These are phyloP conservation scores for Trichophyton benhamiae DNA, from an alignment of 2,329 filamentous ascomycete species.

Conservation along the genomic window DNA sequence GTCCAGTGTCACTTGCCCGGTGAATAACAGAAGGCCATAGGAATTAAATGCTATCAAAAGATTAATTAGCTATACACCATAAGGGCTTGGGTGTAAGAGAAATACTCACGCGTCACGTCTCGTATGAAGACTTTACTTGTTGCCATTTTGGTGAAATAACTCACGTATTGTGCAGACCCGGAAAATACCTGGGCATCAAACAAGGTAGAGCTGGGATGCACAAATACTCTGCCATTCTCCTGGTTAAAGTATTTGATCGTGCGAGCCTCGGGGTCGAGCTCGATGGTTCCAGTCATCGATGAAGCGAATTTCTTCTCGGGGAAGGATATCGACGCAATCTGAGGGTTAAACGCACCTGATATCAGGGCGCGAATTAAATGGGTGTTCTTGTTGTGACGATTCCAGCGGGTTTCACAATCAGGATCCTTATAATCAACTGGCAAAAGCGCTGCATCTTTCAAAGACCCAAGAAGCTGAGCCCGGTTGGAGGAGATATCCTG, in stretches of 20 bases:
- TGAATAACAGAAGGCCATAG: slow-evolving; percentile 79
- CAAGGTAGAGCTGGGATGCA: slow-evolving; percentile 77
- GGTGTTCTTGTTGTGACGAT: slow-evolving; percentile 26
- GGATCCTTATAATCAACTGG: slow-evolving; percentile 36
- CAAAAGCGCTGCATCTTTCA: slow-evolving; percentile 76
- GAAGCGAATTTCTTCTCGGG: slow-evolving; percentile 91
- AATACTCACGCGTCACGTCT: slow-evolving; percentile 67
- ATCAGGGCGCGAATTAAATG: slow-evolving; percentile 56
- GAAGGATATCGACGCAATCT: slow-evolving; percentile 82
- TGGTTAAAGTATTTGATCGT: slow-evolving; percentile 89
- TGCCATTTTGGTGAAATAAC: slow-evolving; percentile 83
- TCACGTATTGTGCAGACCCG: slow-evolving; percentile 62
- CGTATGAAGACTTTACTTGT: slow-evolving; percentile 86
- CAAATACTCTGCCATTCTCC: slow-evolving; percentile 76
- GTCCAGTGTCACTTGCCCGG: slow-evolving; percentile 71
- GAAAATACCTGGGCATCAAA: slow-evolving; percentile 74
- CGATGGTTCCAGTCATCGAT: slow-evolving; percentile 76
- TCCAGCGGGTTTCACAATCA: slow-evolving; percentile 27
- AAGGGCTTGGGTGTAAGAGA: neutral
- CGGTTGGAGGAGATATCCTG: slow-evolving; percentile 80
- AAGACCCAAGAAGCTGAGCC: slow-evolving; percentile 70
- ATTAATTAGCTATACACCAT: slow-evolving; percentile 5
- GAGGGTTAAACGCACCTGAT: slow-evolving; percentile 65
- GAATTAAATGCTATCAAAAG: slow-evolving; percentile 56
- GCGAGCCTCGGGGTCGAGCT: slow-evolving; percentile 80